A percentile compares a stretch with the other conserved stretches of the same genome.
These are phyloP conservation scores for Backusella australiensis DNA, from an alignment of 192 early-diverging fungal species.

Conservation along the genomic window DNA sequence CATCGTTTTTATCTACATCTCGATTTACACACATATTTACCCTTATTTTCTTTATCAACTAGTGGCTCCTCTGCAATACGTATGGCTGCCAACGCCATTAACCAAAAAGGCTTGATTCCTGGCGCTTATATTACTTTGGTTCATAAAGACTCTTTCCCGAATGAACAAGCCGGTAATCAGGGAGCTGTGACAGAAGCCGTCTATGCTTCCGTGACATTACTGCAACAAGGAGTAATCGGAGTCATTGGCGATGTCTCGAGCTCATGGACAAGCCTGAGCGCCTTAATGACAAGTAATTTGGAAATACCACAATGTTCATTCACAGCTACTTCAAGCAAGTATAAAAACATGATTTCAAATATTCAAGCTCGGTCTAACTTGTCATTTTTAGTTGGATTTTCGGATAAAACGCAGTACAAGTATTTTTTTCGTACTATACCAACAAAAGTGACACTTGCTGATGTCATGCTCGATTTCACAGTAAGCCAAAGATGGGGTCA, in stretches of 20 bases:
- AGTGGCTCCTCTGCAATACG: slow-evolving; percentile 46
- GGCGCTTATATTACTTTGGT: slow-evolving; percentile 44
- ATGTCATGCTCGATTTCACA: slow-evolving; percentile 42
- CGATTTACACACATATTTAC: neutral
- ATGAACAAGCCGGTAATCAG: slow-evolving; percentile 27
- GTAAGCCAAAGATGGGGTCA: slow-evolving; percentile 39
- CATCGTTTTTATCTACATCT: neutral
- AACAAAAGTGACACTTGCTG: slow-evolving; percentile 40
- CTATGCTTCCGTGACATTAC: slow-evolving; percentile 39
- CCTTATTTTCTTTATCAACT: neutral
- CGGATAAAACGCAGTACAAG: slow-evolving; percentile 39
- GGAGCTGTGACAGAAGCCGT: slow-evolving; percentile 43
- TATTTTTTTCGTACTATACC: slow-evolving; percentile 50
- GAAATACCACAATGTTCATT: slow-evolving; percentile 52
- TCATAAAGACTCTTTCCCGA: slow-evolving; percentile 44
- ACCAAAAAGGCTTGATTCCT: slow-evolving; percentile 36
- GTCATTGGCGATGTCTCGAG: slow-evolving; percentile 48
- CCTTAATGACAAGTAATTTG: slow-evolving; percentile 41
- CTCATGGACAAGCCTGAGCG: slow-evolving; percentile 42
- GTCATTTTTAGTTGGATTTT: slow-evolving; percentile 34
- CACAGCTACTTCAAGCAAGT: slow-evolving; percentile 43
- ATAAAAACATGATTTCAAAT: too few relatives aligned
- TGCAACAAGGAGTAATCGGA: slow-evolving; percentile 42
- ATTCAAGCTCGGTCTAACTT: neutral
- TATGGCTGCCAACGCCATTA: slow-evolving; percentile 42